Evolutionary conservation across 139 green algal species (phyloP).

Genomic region (Chlorella sp.): DNA sequence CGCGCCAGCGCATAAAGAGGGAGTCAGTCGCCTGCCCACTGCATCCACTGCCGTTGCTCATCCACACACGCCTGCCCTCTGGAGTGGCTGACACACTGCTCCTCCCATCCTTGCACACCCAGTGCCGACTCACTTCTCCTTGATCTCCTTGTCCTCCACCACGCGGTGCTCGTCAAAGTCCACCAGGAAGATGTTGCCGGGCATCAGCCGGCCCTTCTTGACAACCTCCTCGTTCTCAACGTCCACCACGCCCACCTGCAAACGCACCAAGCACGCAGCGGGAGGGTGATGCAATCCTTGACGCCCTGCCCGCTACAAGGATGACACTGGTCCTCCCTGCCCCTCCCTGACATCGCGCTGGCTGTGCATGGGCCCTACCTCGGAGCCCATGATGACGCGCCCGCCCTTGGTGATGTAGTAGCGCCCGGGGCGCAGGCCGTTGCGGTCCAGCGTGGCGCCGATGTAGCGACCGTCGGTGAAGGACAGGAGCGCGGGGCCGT

Average conservation of each 20-base stretch:
- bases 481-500: constrained; percentile 86
- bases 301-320: too few relatives aligned
- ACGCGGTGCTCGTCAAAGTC: constrained; percentile 87
- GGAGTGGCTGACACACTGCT: background rate
- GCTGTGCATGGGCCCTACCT: constrained; percentile 32
- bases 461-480: constrained; percentile 93
- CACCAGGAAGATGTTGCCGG: constrained; percentile 95
- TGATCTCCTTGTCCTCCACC: constrained; percentile 72
- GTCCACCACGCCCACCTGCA: constrained; percentile 90
- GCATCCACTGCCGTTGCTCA: too few relatives aligned
- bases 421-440: constrained; percentile 90
- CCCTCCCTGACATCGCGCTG: too few relatives aligned
- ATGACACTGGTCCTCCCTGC: too few relatives aligned
- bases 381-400: constrained; percentile 53
- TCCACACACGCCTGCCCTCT: too few relatives aligned
- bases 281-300: too few relatives aligned
- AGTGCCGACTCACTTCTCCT: constrained; percentile 13
- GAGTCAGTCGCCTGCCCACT: too few relatives aligned
- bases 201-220: constrained; percentile 89
- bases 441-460: constrained; percentile 92
- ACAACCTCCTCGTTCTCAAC: constrained; percentile 69
- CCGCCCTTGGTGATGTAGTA: constrained; percentile 90
- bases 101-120: background rate
- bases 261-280: too few relatives aligned
- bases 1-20: background rate